phyloP scores from a whole-genome alignment of 495 filamentous ascomycete genomes.

The Aspergillus affinis region DNA sequence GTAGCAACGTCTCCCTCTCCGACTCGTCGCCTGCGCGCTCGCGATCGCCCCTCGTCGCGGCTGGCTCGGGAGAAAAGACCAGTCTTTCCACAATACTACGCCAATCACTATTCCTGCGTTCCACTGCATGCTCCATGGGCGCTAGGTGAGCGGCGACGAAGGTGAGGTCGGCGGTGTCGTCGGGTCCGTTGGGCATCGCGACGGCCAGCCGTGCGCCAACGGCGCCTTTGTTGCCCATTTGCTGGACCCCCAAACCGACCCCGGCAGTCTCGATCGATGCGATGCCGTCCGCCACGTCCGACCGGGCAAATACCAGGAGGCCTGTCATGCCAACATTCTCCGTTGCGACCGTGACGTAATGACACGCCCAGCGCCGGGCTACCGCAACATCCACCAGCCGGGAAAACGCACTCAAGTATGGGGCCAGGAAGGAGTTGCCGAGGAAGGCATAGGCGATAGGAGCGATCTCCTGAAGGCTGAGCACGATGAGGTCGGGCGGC shows the following conservation, averaged over 20 bases:
- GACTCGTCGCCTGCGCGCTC: conserved; percentile 29
- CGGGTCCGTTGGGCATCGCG: conserved; percentile 25
- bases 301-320: conserved; percentile 73
- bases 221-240: conserved; percentile 95
- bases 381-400: conserved; percentile 70
- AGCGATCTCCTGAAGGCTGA: conserved; percentile 87
- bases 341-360: conserved; percentile 53
- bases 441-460: conserved; percentile 82
- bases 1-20: conserved; percentile 44
- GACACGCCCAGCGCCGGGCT: conserved; percentile 31
- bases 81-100: conserved; percentile 72
- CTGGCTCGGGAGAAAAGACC: conserved; percentile 55
- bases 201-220: conserved; percentile 73
- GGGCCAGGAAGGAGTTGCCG: conserved; percentile 73
- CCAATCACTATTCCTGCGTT: conserved; percentile 82
- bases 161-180: conserved; percentile 62
- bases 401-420: conserved; percentile 69
- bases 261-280: conserved; percentile 64
- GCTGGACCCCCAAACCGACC: conserved; percentile 75
- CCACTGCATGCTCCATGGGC: conserved; percentile 71
- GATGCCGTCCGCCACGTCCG: conserved; percentile 55
- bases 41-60: conserved; percentile 2
- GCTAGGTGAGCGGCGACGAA: conserved; percentile 89
- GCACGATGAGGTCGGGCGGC: conserved; percentile 68
- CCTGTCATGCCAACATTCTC: conserved; percentile 86